Base-by-base conservation (phyloP, 306 rosid species). In the Morella rubra region DNA sequence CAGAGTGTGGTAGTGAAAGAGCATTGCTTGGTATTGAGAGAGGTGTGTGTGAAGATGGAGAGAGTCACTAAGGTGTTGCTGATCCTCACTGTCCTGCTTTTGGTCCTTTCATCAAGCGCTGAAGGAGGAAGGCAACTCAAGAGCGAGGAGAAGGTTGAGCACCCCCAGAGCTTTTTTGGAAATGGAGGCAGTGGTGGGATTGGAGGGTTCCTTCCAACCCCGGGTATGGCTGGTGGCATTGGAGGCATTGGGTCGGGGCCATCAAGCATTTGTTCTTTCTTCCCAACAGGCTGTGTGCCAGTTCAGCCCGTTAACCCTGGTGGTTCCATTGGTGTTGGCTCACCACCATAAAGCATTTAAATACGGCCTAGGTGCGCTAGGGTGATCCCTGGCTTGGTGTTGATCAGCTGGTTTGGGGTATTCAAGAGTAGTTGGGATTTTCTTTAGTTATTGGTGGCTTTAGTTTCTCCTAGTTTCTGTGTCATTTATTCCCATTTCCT, bases 81-180 rank as follows among this genome's bases (percentile, higher is more conserved):
- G 46, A 68, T 83, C 54, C 80, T 83, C 68, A 71, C 81, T 70
- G 45, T 73, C 44, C 62, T 83, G 8, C 37, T 76, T 8, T 60
- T 64, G 72, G 78, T 42, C 20, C 72, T 77, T 15, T 68, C 84
- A 65, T 46, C 69, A 46, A 62, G 59, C 42, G 77, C 49, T 54
- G 86, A 76, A 66, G 86, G 75, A 53, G 77, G 71, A 32, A 83
- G 67, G 44, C 67, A 27, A 60, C 42, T 60, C 67, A 60, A 60
- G 67, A 60, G 67, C 67, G 14, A 24, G 40, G 44, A 60, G 9
- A 13, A 60, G 19, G 67, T 60, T 2, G 67, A 60, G 7, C 67
- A 60, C n/a, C 67, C 67, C 2, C 67, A 60, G 67, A 60, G 2
- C 67, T 60, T 60, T 60, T 7, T 27, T 60, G 67, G 67, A 58